Conservation (phyloP, 2,329 filamentous ascomycete species). For the Sclerotinia trifoliorum region DNA sequence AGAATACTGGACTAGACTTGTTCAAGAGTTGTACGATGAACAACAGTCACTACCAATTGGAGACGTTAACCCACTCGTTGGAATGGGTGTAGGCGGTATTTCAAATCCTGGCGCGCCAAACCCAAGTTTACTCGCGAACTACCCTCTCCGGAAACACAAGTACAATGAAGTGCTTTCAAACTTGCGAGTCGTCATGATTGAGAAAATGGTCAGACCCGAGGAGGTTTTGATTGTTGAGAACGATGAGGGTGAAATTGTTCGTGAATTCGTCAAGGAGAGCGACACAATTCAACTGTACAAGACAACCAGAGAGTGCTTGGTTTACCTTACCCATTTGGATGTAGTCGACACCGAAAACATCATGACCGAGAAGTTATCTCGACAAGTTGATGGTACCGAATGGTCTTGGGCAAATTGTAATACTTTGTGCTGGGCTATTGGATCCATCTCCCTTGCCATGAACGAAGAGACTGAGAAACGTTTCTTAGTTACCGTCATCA, state of each 20-base stretch:
- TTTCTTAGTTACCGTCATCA: slow-evolving; percentile 97
- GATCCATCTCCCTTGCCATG: slow-evolving; percentile 97
- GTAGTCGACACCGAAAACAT: slow-evolving; percentile 97
- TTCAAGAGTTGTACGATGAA: slow-evolving; percentile 97
- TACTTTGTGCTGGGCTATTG: slow-evolving; percentile 98
- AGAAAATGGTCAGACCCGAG: slow-evolving; percentile 98
- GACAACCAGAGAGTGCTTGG: slow-evolving; percentile 93
- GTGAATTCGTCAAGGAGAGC: slow-evolving; percentile 98
- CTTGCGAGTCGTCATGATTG: slow-evolving; percentile 95
- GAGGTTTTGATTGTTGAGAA: slow-evolving; percentile 99
- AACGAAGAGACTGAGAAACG: slow-evolving; percentile 99
- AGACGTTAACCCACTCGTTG: slow-evolving; percentile 85
- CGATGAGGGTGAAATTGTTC: slow-evolving; percentile 97
- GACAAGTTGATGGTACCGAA: slow-evolving; percentile 91
- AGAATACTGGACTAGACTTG: slow-evolving; percentile 98
- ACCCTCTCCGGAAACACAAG: slow-evolving; percentile 95
- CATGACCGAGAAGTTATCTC: slow-evolving; percentile 97
- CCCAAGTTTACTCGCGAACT: slow-evolving; percentile 79
- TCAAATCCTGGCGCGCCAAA: slow-evolving; percentile 82
- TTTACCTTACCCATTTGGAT: slow-evolving; percentile 95
- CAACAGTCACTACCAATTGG: slow-evolving; percentile 96
- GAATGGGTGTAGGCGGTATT: slow-evolving; percentile 68
- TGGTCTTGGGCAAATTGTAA: slow-evolving; percentile 99
- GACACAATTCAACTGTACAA: slow-evolving; percentile 99
- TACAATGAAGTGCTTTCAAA: slow-evolving; percentile 94